These are phyloP conservation scores for Penicillium concentricum DNA, from an alignment of 2,329 filamentous ascomycete species.

Conservation along the genomic window DNA sequence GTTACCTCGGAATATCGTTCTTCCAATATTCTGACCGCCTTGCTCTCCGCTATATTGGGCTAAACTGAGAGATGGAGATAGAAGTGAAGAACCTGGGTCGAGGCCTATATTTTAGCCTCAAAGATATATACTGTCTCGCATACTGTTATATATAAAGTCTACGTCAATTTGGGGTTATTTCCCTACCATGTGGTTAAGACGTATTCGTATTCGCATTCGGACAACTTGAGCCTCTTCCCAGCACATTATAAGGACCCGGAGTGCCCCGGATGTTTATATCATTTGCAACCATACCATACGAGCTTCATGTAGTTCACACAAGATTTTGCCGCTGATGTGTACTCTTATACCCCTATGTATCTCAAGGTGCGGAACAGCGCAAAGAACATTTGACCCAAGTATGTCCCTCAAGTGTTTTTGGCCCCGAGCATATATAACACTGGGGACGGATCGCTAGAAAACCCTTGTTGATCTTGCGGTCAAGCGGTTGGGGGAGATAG, in stretches of 20 bases:
- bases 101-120: neutral
- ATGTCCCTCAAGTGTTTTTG: neutral
- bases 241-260: neutral
- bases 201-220: neutral
- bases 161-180: neutral
- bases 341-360: neutral
- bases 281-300: neutral
- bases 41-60: neutral
- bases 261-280: neutral
- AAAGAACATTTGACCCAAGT: neutral
- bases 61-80: neutral
- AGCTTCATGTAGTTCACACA: neutral
- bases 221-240: neutral
- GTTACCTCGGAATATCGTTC: slow-evolving; percentile 2
- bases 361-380: neutral
- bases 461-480: slow-evolving; percentile 22
- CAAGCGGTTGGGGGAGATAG: slow-evolving; percentile 23
- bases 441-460: neutral
- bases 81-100: neutral
- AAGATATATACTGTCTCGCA: neutral
- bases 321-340: neutral
- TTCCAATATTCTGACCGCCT: neutral
- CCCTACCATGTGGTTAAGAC: neutral
- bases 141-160: neutral
- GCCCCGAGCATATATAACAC: neutral